phyloP scores from a whole-genome alignment of 306 rosid species.

The Hippophae tibetana region DNA sequence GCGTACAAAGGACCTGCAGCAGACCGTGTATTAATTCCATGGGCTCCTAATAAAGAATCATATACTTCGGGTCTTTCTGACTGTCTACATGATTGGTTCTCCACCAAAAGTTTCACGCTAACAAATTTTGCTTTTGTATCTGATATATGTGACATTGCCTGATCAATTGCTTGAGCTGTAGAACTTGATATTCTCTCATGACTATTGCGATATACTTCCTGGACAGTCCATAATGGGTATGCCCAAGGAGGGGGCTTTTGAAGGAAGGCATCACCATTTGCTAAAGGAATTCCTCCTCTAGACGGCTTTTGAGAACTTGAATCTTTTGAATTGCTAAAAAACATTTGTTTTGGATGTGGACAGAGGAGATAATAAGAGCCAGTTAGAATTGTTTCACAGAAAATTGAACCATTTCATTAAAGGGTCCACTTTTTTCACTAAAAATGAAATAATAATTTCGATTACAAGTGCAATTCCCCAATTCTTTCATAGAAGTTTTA shows the following conservation, averaged over 20 bases:
- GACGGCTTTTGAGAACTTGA: conserved; percentile 76
- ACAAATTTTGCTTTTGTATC: conserved; percentile 62
- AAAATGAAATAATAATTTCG: too few species aligned
- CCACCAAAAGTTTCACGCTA: conserved; percentile 49
- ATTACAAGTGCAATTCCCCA: too few species aligned
- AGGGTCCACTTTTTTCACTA: too few species aligned
- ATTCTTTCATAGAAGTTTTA: too few species aligned
- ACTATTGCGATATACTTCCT: conserved; percentile 95
- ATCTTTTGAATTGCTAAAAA: conserved; percentile 71
- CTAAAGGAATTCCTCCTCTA: conserved; percentile 93
- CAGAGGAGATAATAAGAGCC: conserved; percentile 2
- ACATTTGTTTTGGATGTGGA: conserved; percentile 10
- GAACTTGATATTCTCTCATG: conserved; percentile 95
- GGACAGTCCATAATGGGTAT: conserved; percentile 89
- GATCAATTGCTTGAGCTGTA: conserved; percentile 95
- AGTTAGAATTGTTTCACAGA: conserved; percentile 12
- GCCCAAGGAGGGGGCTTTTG: conserved; percentile 99
- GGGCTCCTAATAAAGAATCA: conserved; percentile 14
- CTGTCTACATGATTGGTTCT: conserved; percentile 33
- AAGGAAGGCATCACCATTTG: conserved; percentile 88
- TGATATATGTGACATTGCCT: conserved; percentile 83
- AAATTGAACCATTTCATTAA: conserved; percentile 1
- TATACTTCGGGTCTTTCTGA: conserved; percentile 29
- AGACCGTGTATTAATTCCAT: conserved; percentile 9
- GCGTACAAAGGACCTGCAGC: conserved; percentile 16